These are phyloP conservation scores for Aspergillus sp. DNA, from an alignment of 2,329 filamentous ascomycete genomes.

Conservation along the genomic window DNA sequence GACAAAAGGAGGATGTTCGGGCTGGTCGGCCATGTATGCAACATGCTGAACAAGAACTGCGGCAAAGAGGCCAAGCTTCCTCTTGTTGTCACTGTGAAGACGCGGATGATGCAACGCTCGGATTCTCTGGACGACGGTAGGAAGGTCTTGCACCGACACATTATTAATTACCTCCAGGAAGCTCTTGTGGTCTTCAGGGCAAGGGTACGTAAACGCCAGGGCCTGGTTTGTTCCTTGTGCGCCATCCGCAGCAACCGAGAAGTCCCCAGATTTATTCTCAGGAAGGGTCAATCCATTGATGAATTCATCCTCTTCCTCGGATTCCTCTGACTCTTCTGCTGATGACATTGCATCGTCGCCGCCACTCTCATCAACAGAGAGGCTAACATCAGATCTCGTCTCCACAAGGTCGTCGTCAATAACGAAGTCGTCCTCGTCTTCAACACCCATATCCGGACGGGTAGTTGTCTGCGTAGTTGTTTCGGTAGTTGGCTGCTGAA, in stretches of 20 bases:
- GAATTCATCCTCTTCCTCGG: conserved; percentile 58
- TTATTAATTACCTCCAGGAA: conserved; percentile 56
- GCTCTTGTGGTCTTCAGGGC: conserved; percentile 68
- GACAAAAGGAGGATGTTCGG: conserved; percentile 49
- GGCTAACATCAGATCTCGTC: conserved; percentile 54
- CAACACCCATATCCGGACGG: conserved; percentile 54
- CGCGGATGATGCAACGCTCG: conserved; percentile 87
- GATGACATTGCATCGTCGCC: conserved; percentile 49
- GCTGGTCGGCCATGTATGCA: conserved; percentile 46
- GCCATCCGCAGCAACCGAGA: conserved; percentile 28
- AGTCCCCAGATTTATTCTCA: conserved; percentile 9
- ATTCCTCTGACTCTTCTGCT: conserved; percentile 46
- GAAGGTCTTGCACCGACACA: conserved; percentile 56
- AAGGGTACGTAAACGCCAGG: conserved; percentile 76
- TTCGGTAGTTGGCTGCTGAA: conserved; percentile 43
- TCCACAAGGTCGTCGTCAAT: conserved; percentile 84
- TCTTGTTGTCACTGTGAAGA: conserved; percentile 74
- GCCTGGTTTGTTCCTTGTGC: conserved; percentile 38
- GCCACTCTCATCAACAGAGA: conserved; percentile 33
- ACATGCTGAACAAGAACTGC: conserved; percentile 46
- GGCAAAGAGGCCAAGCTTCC: conserved; percentile 55
- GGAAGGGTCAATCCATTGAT: conserved; percentile 54
- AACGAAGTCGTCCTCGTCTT: conserved; percentile 90
- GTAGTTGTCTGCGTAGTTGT: conserved; percentile 24
- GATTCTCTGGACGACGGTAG: conserved; percentile 77